These are phyloP conservation scores for Chlorencoelia australis DNA, from an alignment of 2,329 filamentous ascomycete species.

Conservation along the genomic window DNA sequence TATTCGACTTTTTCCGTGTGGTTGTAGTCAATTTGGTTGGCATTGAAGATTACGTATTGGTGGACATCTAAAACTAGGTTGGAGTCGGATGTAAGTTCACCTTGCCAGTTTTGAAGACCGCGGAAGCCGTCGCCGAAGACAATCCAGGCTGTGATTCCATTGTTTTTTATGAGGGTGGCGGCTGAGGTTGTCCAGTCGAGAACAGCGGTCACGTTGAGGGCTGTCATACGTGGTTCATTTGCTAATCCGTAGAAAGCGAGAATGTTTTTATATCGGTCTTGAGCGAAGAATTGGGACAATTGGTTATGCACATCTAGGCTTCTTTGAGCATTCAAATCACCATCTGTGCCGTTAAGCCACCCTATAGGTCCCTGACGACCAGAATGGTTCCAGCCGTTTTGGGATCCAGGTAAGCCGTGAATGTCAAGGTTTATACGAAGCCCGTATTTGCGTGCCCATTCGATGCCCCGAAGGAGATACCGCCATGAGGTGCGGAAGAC, in stretches of 20 bases:
- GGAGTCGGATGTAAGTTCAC: slow-evolving; percentile 60
- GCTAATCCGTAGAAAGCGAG: slow-evolving; percentile 87
- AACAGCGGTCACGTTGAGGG: slow-evolving; percentile 55
- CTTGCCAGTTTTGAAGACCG: slow-evolving; percentile 84
- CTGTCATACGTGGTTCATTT: slow-evolving; percentile 86
- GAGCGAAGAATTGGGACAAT: slow-evolving; percentile 84
- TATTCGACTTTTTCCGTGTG: slow-evolving; percentile 80
- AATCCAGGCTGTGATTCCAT: slow-evolving; percentile 63
- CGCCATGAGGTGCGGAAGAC: slow-evolving; percentile 81
- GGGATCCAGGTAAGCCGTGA: slow-evolving; percentile 82
- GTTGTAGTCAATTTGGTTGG: slow-evolving; percentile 68
- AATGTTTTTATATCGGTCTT: slow-evolving; percentile 85
- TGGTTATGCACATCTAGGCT: slow-evolving; percentile 81
- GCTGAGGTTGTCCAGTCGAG: slow-evolving; percentile 71
- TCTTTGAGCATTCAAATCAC: slow-evolving; percentile 65
- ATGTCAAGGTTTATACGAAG: slow-evolving; percentile 87
- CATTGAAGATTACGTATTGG: slow-evolving; percentile 98
- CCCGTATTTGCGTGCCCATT: slow-evolving; percentile 88
- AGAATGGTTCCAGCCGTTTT: slow-evolving; percentile 98
- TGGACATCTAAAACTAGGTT: slow-evolving; percentile 88
- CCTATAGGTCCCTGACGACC: slow-evolving; percentile 70
- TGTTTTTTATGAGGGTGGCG: slow-evolving; percentile 60
- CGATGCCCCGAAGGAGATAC: slow-evolving; percentile 84
- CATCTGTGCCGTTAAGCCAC: slow-evolving; percentile 89
- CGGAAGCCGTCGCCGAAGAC: slow-evolving; percentile 94